phyloP scores from a whole-genome alignment of 208 protist species.

The Trypanosoma avium region DNA sequence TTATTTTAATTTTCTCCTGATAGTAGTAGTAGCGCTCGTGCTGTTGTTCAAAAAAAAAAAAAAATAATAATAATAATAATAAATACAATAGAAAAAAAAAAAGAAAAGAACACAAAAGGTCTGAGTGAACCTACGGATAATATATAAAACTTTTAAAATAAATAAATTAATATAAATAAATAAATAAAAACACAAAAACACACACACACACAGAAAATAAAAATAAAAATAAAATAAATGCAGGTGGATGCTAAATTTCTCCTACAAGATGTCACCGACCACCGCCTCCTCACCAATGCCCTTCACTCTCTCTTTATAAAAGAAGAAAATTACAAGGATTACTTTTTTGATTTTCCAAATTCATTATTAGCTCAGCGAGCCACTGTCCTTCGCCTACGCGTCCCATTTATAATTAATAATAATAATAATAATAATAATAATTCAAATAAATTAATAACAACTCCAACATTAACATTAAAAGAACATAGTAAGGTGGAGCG shows the following conservation, averaged over 20 bases:
- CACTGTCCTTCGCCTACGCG: conserved; percentile 65
- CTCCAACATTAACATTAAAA: conserved; percentile 40
- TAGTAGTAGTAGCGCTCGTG: too few species aligned
- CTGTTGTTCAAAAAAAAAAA: too few species aligned
- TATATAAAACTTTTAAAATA: too few species aligned
- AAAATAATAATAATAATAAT: too few species aligned
- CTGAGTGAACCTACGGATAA: too few species aligned
- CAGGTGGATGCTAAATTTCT: conserved; percentile 69
- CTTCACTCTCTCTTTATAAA: conserved; percentile 30
- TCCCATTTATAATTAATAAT: conserved; percentile 30
- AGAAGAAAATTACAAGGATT: conserved; percentile 62
- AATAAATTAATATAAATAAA: neutral
- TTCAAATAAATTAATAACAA: neutral
- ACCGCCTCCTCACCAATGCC: conserved; percentile 28
- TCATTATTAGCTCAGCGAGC: conserved; percentile 30
- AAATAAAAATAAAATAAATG: conserved; percentile 33
- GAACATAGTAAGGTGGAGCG: conserved; percentile 59
- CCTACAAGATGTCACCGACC: conserved; percentile 40
- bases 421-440: neutral
- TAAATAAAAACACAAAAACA: neutral
- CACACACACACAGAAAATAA: neutral
- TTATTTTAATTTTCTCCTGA: too few species aligned
- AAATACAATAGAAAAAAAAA: too few species aligned
- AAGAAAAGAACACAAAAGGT: too few species aligned
- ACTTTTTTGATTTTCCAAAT: conserved; percentile 73